Percentiles rank a stretch among this genome's conserved stretches.
Evolutionary conservation across 2,329 filamentous ascomycete species (phyloP).

Genomic region (Tolypocladium guangdongense): DNA sequence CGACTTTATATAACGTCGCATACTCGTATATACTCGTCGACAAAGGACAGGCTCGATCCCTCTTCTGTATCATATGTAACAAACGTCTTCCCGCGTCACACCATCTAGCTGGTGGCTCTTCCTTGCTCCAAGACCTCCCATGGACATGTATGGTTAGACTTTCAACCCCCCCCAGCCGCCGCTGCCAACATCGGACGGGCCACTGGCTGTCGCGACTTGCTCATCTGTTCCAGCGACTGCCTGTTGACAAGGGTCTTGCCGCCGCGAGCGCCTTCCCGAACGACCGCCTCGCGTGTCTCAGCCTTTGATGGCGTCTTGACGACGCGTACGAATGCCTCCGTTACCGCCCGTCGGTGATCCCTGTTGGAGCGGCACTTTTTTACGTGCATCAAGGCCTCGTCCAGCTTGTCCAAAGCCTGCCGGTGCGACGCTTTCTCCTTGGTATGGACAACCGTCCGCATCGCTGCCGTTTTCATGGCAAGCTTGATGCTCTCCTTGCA

Average conservation of each 20-base stretch:
- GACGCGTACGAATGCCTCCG: conserved; percentile 10
- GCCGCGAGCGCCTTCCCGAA: neutral
- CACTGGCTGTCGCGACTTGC: neutral
- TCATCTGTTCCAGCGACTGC: neutral
- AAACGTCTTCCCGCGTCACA: neutral
- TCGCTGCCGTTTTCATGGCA: conserved; percentile 22
- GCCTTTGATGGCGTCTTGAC: neutral
- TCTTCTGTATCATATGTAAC: neutral
- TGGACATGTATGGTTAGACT: neutral
- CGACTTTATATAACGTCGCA: neutral
- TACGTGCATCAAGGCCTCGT: conserved; percentile 14
- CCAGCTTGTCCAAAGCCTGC: conserved; percentile 11
- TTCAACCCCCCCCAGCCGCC: neutral
- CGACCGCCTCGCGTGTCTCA: neutral
- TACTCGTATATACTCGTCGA: neutral
- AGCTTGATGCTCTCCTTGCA: conserved; percentile 28
- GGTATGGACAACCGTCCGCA: conserved; percentile 10
- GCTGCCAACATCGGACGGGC: neutral
- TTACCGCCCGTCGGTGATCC: conserved; percentile 8
- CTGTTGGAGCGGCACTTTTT: conserved; percentile 9
- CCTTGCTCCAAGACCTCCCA: neutral
- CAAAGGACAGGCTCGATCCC: neutral
- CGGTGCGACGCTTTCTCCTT: conserved; percentile 9
- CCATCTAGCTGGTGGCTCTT: neutral
- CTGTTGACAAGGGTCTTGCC: neutral